Conservation (phyloP, 2,329 filamentous ascomycete genomes). For the Akanthomyces muscarius region DNA sequence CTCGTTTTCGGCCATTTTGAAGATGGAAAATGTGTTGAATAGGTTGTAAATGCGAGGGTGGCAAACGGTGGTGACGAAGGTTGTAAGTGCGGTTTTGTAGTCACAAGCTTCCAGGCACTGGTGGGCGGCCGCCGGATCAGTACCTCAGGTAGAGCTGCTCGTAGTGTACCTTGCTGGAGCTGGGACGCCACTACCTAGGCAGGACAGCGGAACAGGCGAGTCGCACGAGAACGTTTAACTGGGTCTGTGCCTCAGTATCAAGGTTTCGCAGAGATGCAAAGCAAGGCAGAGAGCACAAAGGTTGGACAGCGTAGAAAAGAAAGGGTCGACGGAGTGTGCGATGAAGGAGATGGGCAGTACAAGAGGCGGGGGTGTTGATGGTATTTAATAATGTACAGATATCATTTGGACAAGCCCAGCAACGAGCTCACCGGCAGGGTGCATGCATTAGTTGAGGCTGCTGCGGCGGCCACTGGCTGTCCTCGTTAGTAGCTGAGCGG, state of each 20-base stretch:
- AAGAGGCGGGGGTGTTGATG: constrained; percentile 14
- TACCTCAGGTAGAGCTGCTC: not conserved
- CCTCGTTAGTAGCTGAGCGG: not conserved
- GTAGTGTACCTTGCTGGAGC: not conserved
- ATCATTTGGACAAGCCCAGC: not conserved
- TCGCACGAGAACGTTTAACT: not conserved
- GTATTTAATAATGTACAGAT: constrained; percentile 9
- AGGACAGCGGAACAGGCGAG: not conserved
- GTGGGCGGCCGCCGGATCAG: not conserved
- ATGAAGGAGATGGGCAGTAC: constrained; percentile 5
- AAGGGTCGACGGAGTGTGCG: not conserved
- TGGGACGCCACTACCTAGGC: not conserved
- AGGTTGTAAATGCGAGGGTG: not conserved
- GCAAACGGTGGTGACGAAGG: constrained; percentile 6
- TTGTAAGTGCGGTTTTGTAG: constrained; percentile 6
- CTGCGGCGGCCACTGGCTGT: not conserved
- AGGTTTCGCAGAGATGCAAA: not conserved
- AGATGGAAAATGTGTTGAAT: not conserved
- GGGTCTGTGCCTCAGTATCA: not conserved
- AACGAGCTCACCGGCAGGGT: not conserved
- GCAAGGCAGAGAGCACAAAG: not conserved
- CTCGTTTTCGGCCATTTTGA: constrained; percentile 28
- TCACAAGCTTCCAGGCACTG: not conserved
- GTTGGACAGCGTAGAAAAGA: not conserved
- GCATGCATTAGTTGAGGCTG: constrained; percentile 7